These are phyloP conservation scores for Ophiostoma sp. DNA, from an alignment of 2,329 filamentous ascomycete genomes.

Conservation along the genomic window DNA sequence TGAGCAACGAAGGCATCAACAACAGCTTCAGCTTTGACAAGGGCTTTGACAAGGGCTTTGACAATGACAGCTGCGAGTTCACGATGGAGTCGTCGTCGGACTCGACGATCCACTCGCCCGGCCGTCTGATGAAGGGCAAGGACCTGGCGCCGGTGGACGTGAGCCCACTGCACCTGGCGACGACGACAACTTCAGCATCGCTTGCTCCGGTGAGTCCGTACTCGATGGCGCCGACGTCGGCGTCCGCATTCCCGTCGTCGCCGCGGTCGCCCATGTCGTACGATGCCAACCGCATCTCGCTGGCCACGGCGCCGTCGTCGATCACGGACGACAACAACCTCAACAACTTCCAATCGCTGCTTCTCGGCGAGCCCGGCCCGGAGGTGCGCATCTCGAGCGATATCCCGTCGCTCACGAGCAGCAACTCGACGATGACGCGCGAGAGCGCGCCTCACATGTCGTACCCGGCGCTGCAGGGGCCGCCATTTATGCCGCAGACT, in stretches of 20 bases:
- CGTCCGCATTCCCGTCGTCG: conserved; percentile 59
- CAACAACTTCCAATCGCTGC: conserved; percentile 63
- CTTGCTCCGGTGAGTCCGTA: conserved; percentile 59
- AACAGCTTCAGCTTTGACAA: conserved; percentile 32
- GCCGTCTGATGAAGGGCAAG: conserved; percentile 38
- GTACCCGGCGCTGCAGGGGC: conserved; percentile 36
- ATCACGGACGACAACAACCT: conserved; percentile 53
- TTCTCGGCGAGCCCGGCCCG: conserved; percentile 68
- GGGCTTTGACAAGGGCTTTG: conserved; percentile 31
- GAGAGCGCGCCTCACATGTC: conserved; percentile 49
- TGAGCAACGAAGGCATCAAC: neutral
- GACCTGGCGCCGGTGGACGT: conserved; percentile 51
- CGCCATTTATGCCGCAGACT: conserved; percentile 32
- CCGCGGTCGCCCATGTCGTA: conserved; percentile 64
- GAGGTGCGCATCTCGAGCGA: conserved; percentile 65
- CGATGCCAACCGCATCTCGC: conserved; percentile 65
- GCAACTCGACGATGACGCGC: conserved; percentile 69
- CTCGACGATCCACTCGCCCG: conserved; percentile 44
- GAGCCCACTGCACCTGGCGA: conserved; percentile 42
- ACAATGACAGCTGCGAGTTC: conserved; percentile 25
- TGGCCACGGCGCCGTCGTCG: conserved; percentile 71
- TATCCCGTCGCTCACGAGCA: conserved; percentile 69
- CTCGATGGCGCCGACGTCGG: conserved; percentile 57
- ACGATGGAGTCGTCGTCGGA: conserved; percentile 36
- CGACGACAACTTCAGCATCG: conserved; percentile 37